These are phyloP conservation scores for Xylaria sp. DNA, from an alignment of 2,329 filamentous ascomycete species.

Conservation along the genomic window DNA sequence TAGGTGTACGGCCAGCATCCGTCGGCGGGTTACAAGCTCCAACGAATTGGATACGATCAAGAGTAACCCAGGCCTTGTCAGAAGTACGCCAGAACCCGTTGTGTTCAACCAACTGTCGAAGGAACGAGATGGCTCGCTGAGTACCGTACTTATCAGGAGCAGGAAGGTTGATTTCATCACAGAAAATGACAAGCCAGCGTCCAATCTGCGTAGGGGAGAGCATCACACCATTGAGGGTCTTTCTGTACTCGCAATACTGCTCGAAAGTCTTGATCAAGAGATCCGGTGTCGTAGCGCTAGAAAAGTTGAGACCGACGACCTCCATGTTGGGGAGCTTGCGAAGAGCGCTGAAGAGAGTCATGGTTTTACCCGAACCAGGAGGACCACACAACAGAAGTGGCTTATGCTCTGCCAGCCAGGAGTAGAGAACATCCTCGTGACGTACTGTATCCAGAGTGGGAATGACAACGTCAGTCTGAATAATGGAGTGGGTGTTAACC, in stretches of 20 bases:
- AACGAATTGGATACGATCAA: slow-evolving; percentile 98
- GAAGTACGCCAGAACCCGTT: slow-evolving; percentile 98
- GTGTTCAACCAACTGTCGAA: slow-evolving; percentile 95
- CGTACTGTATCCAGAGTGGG: slow-evolving; percentile 95
- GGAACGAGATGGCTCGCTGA: slow-evolving; percentile 92
- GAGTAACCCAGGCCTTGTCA: slow-evolving; percentile 95
- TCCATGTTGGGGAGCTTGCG: slow-evolving; percentile 98
- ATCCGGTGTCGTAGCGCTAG: slow-evolving; percentile 95
- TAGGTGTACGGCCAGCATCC: slow-evolving; percentile 89
- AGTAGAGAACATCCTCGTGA: slow-evolving; percentile 98
- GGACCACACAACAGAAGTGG: slow-evolving; percentile 93
- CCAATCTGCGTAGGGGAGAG: slow-evolving; percentile 95
- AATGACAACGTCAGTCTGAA: slow-evolving; percentile 96
- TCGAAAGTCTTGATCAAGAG: slow-evolving; percentile 98
- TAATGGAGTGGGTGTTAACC: slow-evolving; percentile 96
- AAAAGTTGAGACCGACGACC: slow-evolving; percentile 98
- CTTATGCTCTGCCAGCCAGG: slow-evolving; percentile 98
- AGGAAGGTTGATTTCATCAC: slow-evolving; percentile 98
- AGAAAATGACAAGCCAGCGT: slow-evolving; percentile 97
- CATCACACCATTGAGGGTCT: slow-evolving; percentile 92
- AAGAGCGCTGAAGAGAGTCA: slow-evolving; percentile 97
- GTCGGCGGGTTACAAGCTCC: slow-evolving; percentile 98
- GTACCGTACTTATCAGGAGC: slow-evolving; percentile 97
- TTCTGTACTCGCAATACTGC: slow-evolving; percentile 99
- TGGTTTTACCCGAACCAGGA: slow-evolving; percentile 97